Evolutionary conservation across 805 yeast genomes (phyloP).

Genomic region (Starmerella stellata): DNA sequence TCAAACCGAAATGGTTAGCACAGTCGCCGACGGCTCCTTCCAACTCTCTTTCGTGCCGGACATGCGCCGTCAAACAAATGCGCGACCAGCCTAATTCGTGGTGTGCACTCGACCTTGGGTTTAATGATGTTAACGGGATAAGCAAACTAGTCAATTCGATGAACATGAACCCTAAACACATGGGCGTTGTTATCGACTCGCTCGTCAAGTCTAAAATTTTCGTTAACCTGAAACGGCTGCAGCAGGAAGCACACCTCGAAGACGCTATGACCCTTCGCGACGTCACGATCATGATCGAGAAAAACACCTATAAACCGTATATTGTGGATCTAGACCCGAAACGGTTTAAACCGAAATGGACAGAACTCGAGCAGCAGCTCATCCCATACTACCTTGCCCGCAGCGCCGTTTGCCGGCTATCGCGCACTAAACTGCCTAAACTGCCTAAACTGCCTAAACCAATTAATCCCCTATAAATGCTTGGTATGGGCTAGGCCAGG

Average conservation of each 20-base stretch:
- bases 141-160: slow-evolving; percentile 2
- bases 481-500: no score
- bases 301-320: slow-evolving; percentile 24
- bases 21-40: slow-evolving; percentile 28
- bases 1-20: slow-evolving; percentile 47
- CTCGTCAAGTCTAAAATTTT: slow-evolving; percentile 13
- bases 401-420: slow-evolving; percentile 8
- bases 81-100: slow-evolving; percentile 23
- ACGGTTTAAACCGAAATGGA: slow-evolving; percentile 32
- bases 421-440: no score
- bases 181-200: slow-evolving; percentile 8
- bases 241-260: background rate
- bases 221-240: slow-evolving; percentile 20
- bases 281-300: slow-evolving; percentile 34
- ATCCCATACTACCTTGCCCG: slow-evolving; percentile 3
- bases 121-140: slow-evolving; percentile 15
- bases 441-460: no score
- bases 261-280: slow-evolving; percentile 36
- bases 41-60: slow-evolving; percentile 31
- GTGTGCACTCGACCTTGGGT: slow-evolving; percentile 32
- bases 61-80: slow-evolving; percentile 34
- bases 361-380: slow-evolving; percentile 25
- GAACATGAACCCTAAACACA: background rate
- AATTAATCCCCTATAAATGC: no score
- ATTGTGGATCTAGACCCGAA: slow-evolving; percentile 39